Evolutionary conservation across 1,139 yeast species (phyloP).

Genomic region (Geotrichum europaeum): DNA sequence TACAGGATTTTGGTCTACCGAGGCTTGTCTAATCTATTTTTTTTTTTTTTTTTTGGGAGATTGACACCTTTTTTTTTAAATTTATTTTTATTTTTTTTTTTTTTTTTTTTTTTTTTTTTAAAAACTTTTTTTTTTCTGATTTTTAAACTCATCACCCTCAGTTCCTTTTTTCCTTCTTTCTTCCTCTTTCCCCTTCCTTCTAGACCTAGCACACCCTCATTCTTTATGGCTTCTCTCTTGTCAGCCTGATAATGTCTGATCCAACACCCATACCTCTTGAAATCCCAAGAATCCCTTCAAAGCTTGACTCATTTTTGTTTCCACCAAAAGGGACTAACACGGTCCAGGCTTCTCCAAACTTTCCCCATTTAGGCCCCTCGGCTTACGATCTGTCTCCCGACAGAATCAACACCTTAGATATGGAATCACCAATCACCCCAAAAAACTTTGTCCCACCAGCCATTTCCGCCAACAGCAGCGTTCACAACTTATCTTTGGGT

Average conservation of each 20-base stretch:
- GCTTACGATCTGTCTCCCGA: constrained; percentile 17
- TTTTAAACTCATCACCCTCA: not conserved
- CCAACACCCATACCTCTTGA: constrained; percentile 17
- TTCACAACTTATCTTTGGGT: not conserved
- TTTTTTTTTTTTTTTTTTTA: constrained; percentile 16
- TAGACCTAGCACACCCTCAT: not conserved
- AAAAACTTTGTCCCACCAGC: constrained; percentile 17
- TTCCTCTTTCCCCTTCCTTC: not conserved
- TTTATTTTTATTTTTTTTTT: not conserved
- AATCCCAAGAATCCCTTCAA: constrained; percentile 18
- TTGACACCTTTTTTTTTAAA: no score
- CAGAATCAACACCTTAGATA: constrained; percentile 13
- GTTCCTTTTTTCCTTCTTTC: not conserved
- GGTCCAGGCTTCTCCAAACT: constrained; percentile 12
- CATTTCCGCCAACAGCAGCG: not conserved
- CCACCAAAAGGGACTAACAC: constrained; percentile 3
- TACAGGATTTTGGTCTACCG: no score
- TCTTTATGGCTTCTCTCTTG: not conserved
- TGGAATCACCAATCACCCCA: constrained; percentile 4
- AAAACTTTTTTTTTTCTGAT: not conserved
- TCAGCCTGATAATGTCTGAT: not conserved
- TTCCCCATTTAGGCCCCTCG: constrained; percentile 17
- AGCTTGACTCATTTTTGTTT: constrained; percentile 6
- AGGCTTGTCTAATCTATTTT: no score
- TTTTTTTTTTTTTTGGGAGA: no score